A percentile compares a stretch with the other conserved stretches of the same genome.
Evolutionary conservation across 192 early-diverging fungal species (phyloP).

Genomic region (Backusella parvicylindrica): DNA sequence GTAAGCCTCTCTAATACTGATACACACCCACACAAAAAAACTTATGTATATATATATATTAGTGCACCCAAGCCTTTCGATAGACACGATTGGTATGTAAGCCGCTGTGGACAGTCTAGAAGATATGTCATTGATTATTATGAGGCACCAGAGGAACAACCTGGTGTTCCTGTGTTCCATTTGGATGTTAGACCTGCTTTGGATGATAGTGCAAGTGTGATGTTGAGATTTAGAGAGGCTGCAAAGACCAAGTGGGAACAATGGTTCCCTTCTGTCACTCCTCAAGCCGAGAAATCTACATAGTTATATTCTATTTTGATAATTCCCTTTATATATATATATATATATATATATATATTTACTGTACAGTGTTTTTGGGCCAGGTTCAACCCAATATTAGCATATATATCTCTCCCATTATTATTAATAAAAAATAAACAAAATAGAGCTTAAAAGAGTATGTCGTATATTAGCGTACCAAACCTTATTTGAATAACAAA

Average conservation of each 20-base stretch:
- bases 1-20: too few relatives aligned
- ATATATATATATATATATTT: too few relatives aligned
- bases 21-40: neutral
- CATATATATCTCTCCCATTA: too few relatives aligned
- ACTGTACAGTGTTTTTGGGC: too few relatives aligned
- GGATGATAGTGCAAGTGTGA: slow-evolving; percentile 65
- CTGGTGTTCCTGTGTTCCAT: slow-evolving; percentile 79
- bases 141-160: slow-evolving; percentile 63
- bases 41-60: neutral
- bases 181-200: slow-evolving; percentile 94
- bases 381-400: too few relatives aligned
- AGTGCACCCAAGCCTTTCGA: slow-evolving; percentile 91
- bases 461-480: too few relatives aligned
- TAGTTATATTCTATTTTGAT: neutral
- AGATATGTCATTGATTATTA: slow-evolving; percentile 99
- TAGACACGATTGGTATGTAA: slow-evolving; percentile 95
- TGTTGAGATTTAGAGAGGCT: slow-evolving; percentile 63
- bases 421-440: too few relatives aligned
- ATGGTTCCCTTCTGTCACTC: slow-evolving; percentile 23
- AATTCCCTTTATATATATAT: too few relatives aligned
- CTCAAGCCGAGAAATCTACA: neutral
- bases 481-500: too few relatives aligned
- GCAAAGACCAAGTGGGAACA: slow-evolving; percentile 46
- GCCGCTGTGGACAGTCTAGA: slow-evolving; percentile 83
- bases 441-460: too few relatives aligned